These are phyloP conservation scores for Rosa lucieae DNA, from an alignment of 306 rosid species.

Conservation along the genomic window DNA sequence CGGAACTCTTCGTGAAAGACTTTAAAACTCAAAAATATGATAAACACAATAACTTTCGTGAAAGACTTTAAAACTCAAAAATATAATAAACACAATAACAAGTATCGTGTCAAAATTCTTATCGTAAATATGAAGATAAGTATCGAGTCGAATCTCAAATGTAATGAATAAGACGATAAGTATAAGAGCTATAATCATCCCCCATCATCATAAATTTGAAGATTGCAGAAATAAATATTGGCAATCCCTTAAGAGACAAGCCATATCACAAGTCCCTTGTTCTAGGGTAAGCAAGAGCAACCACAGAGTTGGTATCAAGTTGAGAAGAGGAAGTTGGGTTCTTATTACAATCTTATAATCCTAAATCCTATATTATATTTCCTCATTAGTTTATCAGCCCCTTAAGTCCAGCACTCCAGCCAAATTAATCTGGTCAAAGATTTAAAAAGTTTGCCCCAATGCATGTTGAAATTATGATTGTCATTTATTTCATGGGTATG, in stretches of 20 bases:
- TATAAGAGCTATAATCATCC: neutral
- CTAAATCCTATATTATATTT: neutral
- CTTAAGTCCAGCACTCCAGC: slow-evolving; percentile 9
- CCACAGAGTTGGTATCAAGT: neutral
- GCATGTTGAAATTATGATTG: neutral
- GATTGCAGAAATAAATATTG: neutral
- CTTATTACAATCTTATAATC: neutral
- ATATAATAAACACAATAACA: no score
- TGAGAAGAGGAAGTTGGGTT: neutral
- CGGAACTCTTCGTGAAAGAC: neutral
- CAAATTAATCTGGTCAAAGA: neutral
- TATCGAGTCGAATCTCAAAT: neutral
- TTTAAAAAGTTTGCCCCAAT: neutral
- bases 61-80: neutral
- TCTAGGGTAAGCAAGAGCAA: slow-evolving; percentile 16
- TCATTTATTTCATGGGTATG: neutral
- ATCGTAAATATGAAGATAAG: neutral
- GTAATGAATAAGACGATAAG: neutral
- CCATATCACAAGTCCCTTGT: slow-evolving; percentile 11
- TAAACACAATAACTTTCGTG: no score
- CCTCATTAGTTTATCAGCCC: neutral
- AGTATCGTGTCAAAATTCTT: neutral
- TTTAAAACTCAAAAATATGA: no score
- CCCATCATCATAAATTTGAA: neutral
- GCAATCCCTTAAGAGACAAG: neutral